phyloP scores from a whole-genome alignment of 768 basidiomycete genomes.

The Terana coerulea region DNA sequence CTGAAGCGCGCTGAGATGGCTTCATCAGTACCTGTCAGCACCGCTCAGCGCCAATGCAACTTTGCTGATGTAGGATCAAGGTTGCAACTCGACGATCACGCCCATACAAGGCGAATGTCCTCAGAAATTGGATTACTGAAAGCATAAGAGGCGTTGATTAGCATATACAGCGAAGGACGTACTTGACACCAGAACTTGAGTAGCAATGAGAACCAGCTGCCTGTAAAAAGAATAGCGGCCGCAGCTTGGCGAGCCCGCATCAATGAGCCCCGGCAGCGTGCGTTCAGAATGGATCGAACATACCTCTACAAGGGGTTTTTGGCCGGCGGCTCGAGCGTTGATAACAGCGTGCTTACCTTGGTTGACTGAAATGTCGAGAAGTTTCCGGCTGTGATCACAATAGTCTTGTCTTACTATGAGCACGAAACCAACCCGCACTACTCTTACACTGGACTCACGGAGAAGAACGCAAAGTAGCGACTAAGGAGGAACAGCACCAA shows the following conservation, averaged over 20 bases:
- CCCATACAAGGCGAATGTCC: constrained; percentile 49
- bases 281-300: neutral
- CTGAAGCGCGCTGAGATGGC: too few relatives aligned
- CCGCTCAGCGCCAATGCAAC: too few relatives aligned
- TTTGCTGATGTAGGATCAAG: constrained; percentile 32
- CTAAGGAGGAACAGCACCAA: constrained; percentile 19
- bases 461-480: constrained; percentile 17
- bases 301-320: too few relatives aligned
- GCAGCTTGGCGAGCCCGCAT: constrained; percentile 32
- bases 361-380: too few relatives aligned
- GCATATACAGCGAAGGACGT: constrained; percentile 23
- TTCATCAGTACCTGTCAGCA: too few relatives aligned
- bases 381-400: too few relatives aligned
- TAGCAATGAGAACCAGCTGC: constrained; percentile 38
- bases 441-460: neutral
- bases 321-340: too few relatives aligned
- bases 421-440: neutral
- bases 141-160: too few relatives aligned
- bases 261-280: neutral
- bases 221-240: constrained; percentile 34
- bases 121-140: constrained; percentile 41
- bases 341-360: too few relatives aligned
- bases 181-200: constrained; percentile 46
- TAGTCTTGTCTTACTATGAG: too few relatives aligned
- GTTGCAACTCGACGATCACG: constrained; percentile 35